Evolutionary conservation across 2,329 filamentous ascomycete genomes (phyloP), one percentile per base, ranked within the genome.

Genomic region (Cladophialophora immunda): DNA sequence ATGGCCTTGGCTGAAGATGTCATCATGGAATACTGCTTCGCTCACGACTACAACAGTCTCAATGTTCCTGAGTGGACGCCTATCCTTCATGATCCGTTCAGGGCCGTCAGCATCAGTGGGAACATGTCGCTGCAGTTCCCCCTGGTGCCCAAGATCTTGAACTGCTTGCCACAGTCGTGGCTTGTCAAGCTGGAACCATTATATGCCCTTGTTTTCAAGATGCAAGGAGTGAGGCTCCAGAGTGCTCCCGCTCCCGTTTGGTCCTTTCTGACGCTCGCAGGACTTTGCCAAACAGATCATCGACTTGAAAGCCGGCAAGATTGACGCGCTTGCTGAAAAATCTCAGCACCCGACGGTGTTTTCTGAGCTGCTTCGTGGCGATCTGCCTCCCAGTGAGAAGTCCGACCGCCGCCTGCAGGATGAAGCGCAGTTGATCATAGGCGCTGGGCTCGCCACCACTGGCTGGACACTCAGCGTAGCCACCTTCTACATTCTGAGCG

Each of bases 21-120:
- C 8, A 76, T 80, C 36, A 75, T 75, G 25, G 73, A 79, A 52
- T 80, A 80, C 65, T 72, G 70, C 2, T 80, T 78, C 58, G 76
- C 73, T 1, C 67, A 73, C 36, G 72, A 75, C 53, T 71, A 70
- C 13, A 69, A 69, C 0, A 76, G 75, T 45, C 71, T 79, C 15
- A 76, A 79, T 58, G 64, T 73, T 30, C 69, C 71, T 2, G 72
- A 75, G 57, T 75, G 59, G 55, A 56, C 59, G 9, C 56, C 45
- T 41, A 69, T 34, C 34, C 67, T 55, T 19, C 72, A 75, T 63
- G 34, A 63, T 53, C 58, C 64, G 38, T 36, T 65, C 62, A 11
- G 62, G 45, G 29, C 62, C 53, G 27, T 59, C 19, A 19, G 66
- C 62, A 32, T 65, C 30, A 29, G 66, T 61, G 17, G 66, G 67